Evolutionary conservation across 1,284 basidiomycete species (phyloP).

Genomic region (Sporisorium graminicola): DNA sequence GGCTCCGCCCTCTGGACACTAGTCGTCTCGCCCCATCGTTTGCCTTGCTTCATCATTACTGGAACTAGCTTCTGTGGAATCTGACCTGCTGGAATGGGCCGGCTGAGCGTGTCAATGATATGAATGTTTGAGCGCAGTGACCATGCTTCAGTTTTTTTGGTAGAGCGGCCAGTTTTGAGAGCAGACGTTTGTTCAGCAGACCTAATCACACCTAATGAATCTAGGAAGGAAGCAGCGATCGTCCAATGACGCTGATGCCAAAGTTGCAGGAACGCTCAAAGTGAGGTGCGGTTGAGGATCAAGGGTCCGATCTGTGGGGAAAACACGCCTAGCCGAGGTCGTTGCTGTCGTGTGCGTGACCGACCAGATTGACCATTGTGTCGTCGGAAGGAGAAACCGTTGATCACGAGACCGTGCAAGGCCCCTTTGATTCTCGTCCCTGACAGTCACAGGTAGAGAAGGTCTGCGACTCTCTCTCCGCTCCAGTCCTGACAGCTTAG

Average conservation of each 20-base stretch:
- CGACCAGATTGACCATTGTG: background rate
- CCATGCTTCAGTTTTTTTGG: background rate
- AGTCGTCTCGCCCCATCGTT: slow-evolving; percentile 1
- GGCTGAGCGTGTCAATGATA: background rate
- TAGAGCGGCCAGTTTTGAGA: background rate
- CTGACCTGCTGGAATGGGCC: background rate
- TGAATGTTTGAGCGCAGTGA: background rate
- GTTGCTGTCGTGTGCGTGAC: background rate
- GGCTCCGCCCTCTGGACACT: slow-evolving; percentile 48
- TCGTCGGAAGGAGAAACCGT: background rate
- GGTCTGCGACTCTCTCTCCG: too few relatives aligned
- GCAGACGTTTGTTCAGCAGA: background rate
- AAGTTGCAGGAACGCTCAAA: too few relatives aligned
- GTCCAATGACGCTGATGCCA: slow-evolving; percentile 5
- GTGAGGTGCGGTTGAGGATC: too few relatives aligned
- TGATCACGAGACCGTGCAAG: background rate
- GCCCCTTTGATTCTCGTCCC: background rate
- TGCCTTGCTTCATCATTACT: background rate
- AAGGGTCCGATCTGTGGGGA: slow-evolving; percentile 18
- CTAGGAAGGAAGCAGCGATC: background rate
- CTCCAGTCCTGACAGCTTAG: background rate
- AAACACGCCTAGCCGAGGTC: slow-evolving; percentile 2
- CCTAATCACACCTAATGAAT: background rate
- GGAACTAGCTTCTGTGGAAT: background rate
- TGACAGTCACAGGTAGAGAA: background rate